Evolutionary conservation across 176 grass and related monocot species (phyloP).

Genomic region (Triticum monococcum): DNA sequence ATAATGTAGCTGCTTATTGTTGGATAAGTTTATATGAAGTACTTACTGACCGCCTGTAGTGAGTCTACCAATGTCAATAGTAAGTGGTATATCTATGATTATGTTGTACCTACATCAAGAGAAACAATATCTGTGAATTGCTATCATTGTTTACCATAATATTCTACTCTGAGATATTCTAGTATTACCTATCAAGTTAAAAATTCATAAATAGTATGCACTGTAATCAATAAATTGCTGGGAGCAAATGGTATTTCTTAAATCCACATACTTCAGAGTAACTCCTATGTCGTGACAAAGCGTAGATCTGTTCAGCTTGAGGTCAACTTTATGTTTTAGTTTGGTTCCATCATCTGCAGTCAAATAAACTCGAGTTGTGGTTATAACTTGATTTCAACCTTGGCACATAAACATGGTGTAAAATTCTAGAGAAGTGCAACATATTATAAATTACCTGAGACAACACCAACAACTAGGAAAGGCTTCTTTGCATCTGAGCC

Average conservation of each 20-base stretch:
- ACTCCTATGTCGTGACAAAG: conserved; percentile 69
- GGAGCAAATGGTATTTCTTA: not conserved
- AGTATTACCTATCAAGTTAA: not conserved
- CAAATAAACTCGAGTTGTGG: not conserved
- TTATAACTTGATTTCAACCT: not conserved
- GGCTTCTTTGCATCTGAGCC: conserved; percentile 44
- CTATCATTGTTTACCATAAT: not conserved
- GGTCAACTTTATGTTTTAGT: conserved; percentile 49
- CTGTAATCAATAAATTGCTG: not conserved
- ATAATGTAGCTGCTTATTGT: not conserved
- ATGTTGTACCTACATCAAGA: conserved; percentile 52
- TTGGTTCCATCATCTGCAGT: conserved; percentile 48
- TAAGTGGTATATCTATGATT: conserved; percentile 55
- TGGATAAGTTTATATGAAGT: not conserved
- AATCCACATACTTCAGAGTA: conserved; percentile 29
- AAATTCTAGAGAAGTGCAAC: not conserved
- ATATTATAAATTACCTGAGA: conserved; percentile 41
- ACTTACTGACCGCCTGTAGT: conserved; percentile 47
- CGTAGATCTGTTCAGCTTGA: conserved; percentile 44
- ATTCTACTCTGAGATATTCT: not conserved
- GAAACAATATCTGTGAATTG: not conserved
- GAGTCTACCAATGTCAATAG: conserved; percentile 43
- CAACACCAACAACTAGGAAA: conserved; percentile 56
- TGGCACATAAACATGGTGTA: not conserved
- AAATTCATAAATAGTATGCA: not conserved